Conservation (phyloP, 179 eudicot genomes). For the Sideroxylon spinosum region DNA sequence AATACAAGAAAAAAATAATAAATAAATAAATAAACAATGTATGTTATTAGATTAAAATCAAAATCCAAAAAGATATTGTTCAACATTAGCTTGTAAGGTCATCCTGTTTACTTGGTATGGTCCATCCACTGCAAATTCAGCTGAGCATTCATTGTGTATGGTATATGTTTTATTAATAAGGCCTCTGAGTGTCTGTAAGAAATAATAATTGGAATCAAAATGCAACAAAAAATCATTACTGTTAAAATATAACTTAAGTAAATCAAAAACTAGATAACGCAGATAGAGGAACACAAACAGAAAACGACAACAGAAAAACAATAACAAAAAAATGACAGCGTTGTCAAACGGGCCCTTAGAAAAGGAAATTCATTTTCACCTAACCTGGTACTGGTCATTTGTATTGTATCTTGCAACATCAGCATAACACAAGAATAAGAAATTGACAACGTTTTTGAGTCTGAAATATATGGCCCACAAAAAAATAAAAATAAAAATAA, state of each 20-base stretch:
- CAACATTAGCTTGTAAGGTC: too few relatives aligned
- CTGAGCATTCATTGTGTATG: too few relatives aligned
- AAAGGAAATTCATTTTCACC: slow-evolving; percentile 16
- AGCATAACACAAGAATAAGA: slow-evolving; percentile 99
- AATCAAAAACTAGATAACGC: slow-evolving; percentile 2
- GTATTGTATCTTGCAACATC: slow-evolving; percentile 95
- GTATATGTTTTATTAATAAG: slow-evolving; percentile 13
- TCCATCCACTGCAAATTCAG: too few relatives aligned
- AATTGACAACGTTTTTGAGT: slow-evolving; percentile 75
- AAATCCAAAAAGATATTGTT: slow-evolving; percentile 15
- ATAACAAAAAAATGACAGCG: too few relatives aligned
- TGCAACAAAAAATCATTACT: background rate
- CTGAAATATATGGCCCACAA: slow-evolving; percentile 45
- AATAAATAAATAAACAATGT: background rate
- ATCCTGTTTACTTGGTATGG: too few relatives aligned
- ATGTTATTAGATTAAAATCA: background rate
- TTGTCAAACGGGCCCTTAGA: too few relatives aligned
- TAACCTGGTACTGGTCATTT: slow-evolving; percentile 89
- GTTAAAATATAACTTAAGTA: background rate
- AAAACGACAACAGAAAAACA: too few relatives aligned
- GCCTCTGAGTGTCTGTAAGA: slow-evolving; percentile 76
- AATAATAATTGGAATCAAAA: slow-evolving; percentile 13
- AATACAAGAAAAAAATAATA: background rate
- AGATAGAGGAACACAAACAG: background rate
- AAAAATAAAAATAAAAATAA: too few relatives aligned